Percentiles rank a stretch among this genome's conserved stretches.
phyloP scores from a whole-genome alignment of 805 yeast species.

The Spencermartinsiella europaea region DNA sequence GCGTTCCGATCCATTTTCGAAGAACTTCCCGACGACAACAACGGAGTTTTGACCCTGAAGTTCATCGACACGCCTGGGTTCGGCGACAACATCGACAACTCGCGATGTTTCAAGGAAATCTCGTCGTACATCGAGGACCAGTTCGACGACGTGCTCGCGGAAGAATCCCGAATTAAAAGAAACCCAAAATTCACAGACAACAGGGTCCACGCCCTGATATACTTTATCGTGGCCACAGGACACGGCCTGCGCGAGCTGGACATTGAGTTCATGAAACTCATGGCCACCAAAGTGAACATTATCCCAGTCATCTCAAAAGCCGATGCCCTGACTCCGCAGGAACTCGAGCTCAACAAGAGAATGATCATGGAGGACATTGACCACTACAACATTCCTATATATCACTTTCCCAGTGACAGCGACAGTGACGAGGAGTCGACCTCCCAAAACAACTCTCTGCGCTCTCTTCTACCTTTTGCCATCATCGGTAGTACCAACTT shows the following conservation, averaged over 20 bases:
- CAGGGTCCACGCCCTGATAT: conserved; percentile 71
- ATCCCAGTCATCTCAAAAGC: conserved; percentile 84
- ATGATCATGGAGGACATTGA: conserved; percentile 73
- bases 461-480: conserved; percentile 54
- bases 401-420: conserved; percentile 65
- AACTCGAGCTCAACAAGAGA: conserved; percentile 65
- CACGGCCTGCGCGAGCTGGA: conserved; percentile 63
- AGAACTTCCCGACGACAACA: conserved; percentile 51
- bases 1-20: conserved; percentile 33
- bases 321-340: conserved; percentile 78
- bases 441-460: conserved; percentile 33
- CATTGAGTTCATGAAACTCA: conserved; percentile 67
- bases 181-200: conserved; percentile 67
- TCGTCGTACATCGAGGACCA: conserved; percentile 61
- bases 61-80: conserved; percentile 71
- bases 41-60: conserved; percentile 60
- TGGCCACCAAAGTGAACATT: conserved; percentile 76
- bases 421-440: conserved; percentile 41
- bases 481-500: conserved; percentile 55
- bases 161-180: conserved; percentile 71
- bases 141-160: conserved; percentile 66
- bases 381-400: conserved; percentile 63
- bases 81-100: conserved; percentile 71
- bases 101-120: conserved; percentile 44
- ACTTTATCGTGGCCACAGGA: conserved; percentile 61